Evolutionary conservation across 306 rosid genomes (phyloP), one percentile per base, ranked within the genome.

Genomic region (Cotoneaster glaucophyllus): DNA sequence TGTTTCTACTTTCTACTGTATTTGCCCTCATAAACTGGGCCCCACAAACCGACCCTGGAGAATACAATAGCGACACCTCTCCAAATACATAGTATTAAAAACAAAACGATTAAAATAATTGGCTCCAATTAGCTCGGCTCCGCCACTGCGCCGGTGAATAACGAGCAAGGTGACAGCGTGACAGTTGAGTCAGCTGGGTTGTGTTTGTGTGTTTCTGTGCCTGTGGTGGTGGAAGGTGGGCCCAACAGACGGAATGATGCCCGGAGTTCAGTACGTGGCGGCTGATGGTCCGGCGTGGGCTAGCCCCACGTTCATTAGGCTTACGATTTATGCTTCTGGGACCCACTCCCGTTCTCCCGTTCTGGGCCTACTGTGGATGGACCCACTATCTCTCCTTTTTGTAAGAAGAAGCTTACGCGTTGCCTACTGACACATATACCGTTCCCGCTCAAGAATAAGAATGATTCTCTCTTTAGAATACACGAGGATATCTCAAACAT

Each of bases 1-100:
- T 63, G 21, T 34, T 31, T 59, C 18, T 29, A 8, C 26, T 74
- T 59, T 44, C 6, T 50, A 50, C 19, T 14, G 34, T 9, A 34
- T 44, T 74, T 43, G n/a, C n/a, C n/a, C n/a, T 37, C 59, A 54
- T 86, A 62, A 64, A 74, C 11, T 18, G 76, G 86, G 82, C n/a
- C 87, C 93, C 88, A 56, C 80, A 43, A 71, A 88, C 93, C 96
- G 89, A 82, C 96, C 96, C 69, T 52, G 58, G 41, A 78, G 84
- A 74, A 78, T 85, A 89, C 93, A 91, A 89, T 19, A 73, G 86
- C 4, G 93, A 90, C 97, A 72, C 80, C 83, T 86, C 95, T 84
- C 95, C 96, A 84, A 87, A 88, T 85, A 87, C 89, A 21, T 3
- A 1, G 21, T 22, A 4, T 3, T 57, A 4, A 57, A 19, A 8